Evolutionary conservation across 2,329 filamentous ascomycete genomes (phyloP).

Genomic region (Conoideocrella luteorostrata): DNA sequence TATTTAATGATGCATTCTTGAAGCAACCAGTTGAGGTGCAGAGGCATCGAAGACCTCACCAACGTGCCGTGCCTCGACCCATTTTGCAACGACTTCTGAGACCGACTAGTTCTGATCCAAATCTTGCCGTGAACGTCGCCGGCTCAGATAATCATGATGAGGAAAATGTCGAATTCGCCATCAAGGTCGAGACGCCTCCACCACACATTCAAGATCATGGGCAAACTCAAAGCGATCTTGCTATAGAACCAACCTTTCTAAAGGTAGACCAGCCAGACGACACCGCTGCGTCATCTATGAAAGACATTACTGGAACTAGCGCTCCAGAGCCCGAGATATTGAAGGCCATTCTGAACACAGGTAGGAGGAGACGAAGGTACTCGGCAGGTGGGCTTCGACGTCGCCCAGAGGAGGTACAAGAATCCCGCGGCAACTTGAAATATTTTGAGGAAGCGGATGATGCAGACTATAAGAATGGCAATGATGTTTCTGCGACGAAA

Average conservation of each 20-base stretch:
- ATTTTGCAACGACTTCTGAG: constrained; percentile 39
- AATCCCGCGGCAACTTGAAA: constrained; percentile 70
- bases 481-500: background rate
- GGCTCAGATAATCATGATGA: constrained; percentile 3
- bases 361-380: constrained; percentile 63
- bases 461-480: constrained; percentile 55
- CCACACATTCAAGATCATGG: background rate
- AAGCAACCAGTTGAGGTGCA: constrained; percentile 78
- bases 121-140: constrained; percentile 27
- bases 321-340: constrained; percentile 56
- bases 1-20: constrained; percentile 85
- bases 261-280: constrained; percentile 28
- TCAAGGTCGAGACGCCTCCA: background rate
- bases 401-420: constrained; percentile 65
- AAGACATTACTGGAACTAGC: constrained; percentile 57
- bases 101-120: constrained; percentile 39
- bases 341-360: constrained; percentile 30
- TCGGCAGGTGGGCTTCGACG: constrained; percentile 77
- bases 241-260: constrained; percentile 18
- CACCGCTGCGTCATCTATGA: constrained; percentile 29
- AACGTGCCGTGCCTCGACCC: constrained; percentile 56
- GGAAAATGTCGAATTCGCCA: background rate
- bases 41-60: constrained; percentile 64
- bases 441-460: constrained; percentile 89
- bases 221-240: constrained; percentile 24